Percentiles rank a stretch among this genome's conserved stretches.
Evolutionary conservation across 2,329 filamentous ascomycete genomes (phyloP).

Genomic region (Alternaria triticimaculans): DNA sequence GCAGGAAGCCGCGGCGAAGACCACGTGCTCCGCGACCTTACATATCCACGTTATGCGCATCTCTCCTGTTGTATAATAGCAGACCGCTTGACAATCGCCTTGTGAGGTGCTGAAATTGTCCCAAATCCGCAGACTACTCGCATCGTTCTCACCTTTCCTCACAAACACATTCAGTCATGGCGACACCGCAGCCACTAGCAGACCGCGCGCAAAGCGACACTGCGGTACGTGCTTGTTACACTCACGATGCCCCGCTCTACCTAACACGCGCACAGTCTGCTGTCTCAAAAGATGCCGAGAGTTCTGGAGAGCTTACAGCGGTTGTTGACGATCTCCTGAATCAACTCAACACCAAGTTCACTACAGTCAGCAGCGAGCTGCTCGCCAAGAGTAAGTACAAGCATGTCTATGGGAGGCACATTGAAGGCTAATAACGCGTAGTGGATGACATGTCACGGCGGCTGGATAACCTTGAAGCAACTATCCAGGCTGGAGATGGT

Average conservation of each 20-base stretch:
- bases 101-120: neutral
- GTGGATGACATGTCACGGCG: constrained; percentile 95
- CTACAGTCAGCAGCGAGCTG: constrained; percentile 82
- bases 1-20: constrained; percentile 33
- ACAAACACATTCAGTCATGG: constrained; percentile 19
- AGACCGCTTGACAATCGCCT: neutral
- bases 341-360: constrained; percentile 84
- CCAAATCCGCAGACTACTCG: neutral
- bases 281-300: constrained; percentile 31
- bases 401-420: neutral
- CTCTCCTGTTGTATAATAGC: neutral
- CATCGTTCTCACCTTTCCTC: neutral
- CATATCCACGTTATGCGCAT: constrained; percentile 15
- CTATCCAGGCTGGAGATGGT: constrained; percentile 65
- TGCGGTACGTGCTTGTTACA: constrained; percentile 17
- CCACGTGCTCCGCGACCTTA: constrained; percentile 25
- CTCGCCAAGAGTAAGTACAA: constrained; percentile 78
- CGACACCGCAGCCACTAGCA: constrained; percentile 24
- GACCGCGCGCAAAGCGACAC: constrained; percentile 34
- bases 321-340: constrained; percentile 89
- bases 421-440: constrained; percentile 45
- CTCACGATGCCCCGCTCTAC: neutral
- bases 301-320: constrained; percentile 69
- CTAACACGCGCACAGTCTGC: constrained; percentile 19
- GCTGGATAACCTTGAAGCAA: constrained; percentile 81